Evolutionary conservation across 768 basidiomycete species (phyloP), one percentile per base, ranked within the genome.

Genomic region (Collybia nuda): DNA sequence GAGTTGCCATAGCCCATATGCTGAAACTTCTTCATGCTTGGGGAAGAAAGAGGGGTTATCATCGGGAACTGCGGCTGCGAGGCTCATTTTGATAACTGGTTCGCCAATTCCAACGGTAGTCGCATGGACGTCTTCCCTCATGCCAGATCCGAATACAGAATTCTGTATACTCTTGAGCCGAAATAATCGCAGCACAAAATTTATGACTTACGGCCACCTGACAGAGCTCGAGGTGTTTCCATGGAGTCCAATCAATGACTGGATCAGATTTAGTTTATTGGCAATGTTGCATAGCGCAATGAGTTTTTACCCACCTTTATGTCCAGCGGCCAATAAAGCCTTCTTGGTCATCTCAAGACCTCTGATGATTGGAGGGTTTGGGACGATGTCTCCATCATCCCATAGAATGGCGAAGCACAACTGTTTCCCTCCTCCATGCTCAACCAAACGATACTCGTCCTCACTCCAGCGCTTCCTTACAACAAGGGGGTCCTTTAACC

Each of bases 201-300:
- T 23, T 32, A 9, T 12, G 24, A 3, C 78, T 54, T 58, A 84
- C 83, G 17, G 71, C 58, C 11, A 62, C 61, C 1, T 68, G 53
- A 42, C 60, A 61, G 2, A 88, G 69, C 48, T 79, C 77, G 6
- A 52, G 50, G 55, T 86, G 83, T 26, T 82, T 75, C 35, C 74
- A 60, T 0, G 83, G 80, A 32, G 74, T 65, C 88, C 88, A 92
- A 44, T 87, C 80, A 44, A 91, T 74, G 15, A 90, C 90, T 88
- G 19, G 24, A 12, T 11, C 7, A 11, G 22, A 35, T 24, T 28
- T 26, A 17, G 21, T 40, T 21, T 17, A 5, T 3, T 5, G 17
- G 32, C n/a, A 12, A 12, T 22, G 22, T 8, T 17, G 2, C 19
- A 8, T 43, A 29, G 35, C 17, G 6, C 12, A 7, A 6, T 28